Conservation (phyloP, 2,329 filamentous ascomycete genomes). For the Colletotrichum sublineola region DNA sequence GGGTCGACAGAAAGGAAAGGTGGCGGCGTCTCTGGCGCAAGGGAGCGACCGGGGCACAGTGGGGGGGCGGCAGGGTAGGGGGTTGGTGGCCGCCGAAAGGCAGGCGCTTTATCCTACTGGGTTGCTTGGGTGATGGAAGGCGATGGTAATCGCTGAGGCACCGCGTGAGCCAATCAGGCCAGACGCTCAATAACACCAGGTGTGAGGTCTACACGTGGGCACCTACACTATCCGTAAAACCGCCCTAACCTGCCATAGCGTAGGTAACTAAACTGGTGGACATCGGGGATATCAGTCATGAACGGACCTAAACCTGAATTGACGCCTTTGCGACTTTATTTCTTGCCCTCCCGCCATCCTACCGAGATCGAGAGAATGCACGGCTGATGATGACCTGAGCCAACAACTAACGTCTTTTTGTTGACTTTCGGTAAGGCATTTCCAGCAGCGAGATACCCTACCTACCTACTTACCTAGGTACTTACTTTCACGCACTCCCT, state of each 20-base stretch:
- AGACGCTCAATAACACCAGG: constrained; percentile 17
- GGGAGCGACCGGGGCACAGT: background rate
- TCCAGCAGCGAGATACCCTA: background rate
- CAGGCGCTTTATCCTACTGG: constrained; percentile 35
- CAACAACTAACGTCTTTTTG: constrained; percentile 5
- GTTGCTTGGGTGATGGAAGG: constrained; percentile 40
- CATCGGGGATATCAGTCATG: constrained; percentile 12
- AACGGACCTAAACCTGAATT: constrained; percentile 18
- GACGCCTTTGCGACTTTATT: constrained; percentile 35
- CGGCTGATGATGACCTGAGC: constrained; percentile 5
- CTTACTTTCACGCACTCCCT: constrained; percentile 7
- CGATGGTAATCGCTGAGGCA: constrained; percentile 24
- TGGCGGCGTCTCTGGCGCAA: constrained; percentile 33
- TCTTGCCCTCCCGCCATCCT: constrained; percentile 24
- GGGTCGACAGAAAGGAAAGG: background rate
- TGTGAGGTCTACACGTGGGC: constrained; percentile 30
- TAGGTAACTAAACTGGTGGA: constrained; percentile 10
- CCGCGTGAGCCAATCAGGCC: constrained; percentile 39
- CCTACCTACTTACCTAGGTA: background rate
- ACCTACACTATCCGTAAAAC: too few relatives aligned
- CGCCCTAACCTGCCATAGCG: background rate
- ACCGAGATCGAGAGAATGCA: constrained; percentile 8
- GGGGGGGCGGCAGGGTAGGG: background rate
- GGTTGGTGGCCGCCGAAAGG: constrained; percentile 11
- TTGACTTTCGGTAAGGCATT: background rate